Conservation (phyloP, 192 early-diverging fungal species). For the Umbelopsis sp. region DNA sequence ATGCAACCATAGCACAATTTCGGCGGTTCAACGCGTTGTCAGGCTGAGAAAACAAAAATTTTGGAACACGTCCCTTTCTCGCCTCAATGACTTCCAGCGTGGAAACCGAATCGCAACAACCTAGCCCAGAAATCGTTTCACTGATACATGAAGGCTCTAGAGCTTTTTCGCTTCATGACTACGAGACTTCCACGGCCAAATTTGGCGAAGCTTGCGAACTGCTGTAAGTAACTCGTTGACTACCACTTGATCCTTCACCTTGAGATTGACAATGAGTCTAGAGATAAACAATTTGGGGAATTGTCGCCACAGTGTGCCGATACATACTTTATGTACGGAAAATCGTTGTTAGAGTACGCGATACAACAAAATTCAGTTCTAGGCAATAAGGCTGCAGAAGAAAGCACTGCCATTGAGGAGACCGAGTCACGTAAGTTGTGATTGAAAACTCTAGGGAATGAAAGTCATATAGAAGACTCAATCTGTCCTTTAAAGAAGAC, state of each 20-base stretch:
- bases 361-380: slow-evolving; percentile 77
- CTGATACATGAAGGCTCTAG: slow-evolving; percentile 58
- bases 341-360: slow-evolving; percentile 72
- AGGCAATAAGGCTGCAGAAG: slow-evolving; percentile 54
- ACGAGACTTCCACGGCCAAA: slow-evolving; percentile 63
- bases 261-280: slow-evolving; percentile 22
- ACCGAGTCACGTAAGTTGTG: slow-evolving; percentile 25
- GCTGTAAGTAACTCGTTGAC: slow-evolving; percentile 47
- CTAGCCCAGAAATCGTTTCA: not conserved
- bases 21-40: too few species aligned
- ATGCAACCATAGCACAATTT: not conserved
- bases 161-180: slow-evolving; percentile 64
- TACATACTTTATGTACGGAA: slow-evolving; percentile 73
- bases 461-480: slow-evolving; percentile 20
- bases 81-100: not conserved
- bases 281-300: slow-evolving; percentile 65
- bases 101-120: slow-evolving; percentile 3
- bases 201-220: slow-evolving; percentile 72
- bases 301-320: slow-evolving; percentile 69
- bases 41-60: not conserved
- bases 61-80: not conserved
- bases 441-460: slow-evolving; percentile 28
- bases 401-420: slow-evolving; percentile 37
- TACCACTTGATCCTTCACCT: not conserved
- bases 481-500: not conserved